Evolutionary conservation across 352 stramenopile species (phyloP).

Genomic region (Pythium biforme): DNA sequence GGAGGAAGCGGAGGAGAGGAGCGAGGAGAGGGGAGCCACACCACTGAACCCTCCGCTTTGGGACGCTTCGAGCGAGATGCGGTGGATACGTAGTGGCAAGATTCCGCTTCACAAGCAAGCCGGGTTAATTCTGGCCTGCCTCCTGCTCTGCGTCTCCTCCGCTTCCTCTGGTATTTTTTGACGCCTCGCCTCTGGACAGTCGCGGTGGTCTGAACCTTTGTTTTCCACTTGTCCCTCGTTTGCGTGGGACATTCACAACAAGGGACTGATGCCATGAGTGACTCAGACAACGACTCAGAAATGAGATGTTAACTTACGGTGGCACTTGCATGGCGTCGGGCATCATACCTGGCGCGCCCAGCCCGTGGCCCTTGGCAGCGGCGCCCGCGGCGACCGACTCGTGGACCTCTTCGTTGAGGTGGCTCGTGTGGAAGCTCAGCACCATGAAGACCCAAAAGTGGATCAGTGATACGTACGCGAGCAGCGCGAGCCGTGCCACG

Average conservation of each 20-base stretch:
- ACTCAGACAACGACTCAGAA: slow-evolving; percentile 11
- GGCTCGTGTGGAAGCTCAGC: slow-evolving; percentile 86
- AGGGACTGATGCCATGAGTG: no score
- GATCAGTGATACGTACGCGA: slow-evolving; percentile 79
- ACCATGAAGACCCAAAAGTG: slow-evolving; percentile 87
- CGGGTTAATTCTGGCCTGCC: not conserved
- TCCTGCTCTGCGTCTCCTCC: not conserved
- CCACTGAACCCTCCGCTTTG: not conserved
- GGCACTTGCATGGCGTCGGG: slow-evolving; percentile 30
- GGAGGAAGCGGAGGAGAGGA: not conserved
- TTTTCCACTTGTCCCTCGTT: slow-evolving; percentile 6
- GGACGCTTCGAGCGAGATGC: no score
- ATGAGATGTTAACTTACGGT: slow-evolving; percentile 32
- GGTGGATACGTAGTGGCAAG: not conserved
- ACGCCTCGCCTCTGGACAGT: no score
- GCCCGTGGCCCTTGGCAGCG: slow-evolving; percentile 26
- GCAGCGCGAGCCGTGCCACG: slow-evolving; percentile 65
- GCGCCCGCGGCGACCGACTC: slow-evolving; percentile 22
- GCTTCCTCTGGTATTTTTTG: not conserved
- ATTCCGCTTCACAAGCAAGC: not conserved
- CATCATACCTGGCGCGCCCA: slow-evolving; percentile 20
- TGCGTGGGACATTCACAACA: no score
- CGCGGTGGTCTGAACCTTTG: no score
- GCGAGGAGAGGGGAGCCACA: not conserved
- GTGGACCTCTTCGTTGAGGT: slow-evolving; percentile 78